phyloP scores from a whole-genome alignment of 768 basidiomycete species.

The Naganishia onofrii region DNA sequence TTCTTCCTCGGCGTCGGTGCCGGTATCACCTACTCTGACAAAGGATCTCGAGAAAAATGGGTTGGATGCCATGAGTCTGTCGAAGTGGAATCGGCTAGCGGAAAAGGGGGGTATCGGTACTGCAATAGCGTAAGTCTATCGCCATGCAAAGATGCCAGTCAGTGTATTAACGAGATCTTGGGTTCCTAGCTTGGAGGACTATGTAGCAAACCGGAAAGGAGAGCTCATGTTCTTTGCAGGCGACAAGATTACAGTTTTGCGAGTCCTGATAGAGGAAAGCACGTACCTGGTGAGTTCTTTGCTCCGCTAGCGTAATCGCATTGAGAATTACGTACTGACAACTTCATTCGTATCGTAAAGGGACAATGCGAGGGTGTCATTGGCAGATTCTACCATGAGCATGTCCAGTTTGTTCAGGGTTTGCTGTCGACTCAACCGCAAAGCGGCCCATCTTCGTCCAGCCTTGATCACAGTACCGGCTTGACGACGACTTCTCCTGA shows the following conservation, averaged over 20 bases:
- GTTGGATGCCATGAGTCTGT: constrained; percentile 25
- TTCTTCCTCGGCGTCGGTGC: background rate
- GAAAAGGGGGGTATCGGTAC: constrained; percentile 29
- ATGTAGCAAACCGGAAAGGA: constrained; percentile 21
- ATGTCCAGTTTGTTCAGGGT: background rate
- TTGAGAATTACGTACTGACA: background rate
- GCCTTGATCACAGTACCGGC: background rate
- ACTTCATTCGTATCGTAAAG: background rate
- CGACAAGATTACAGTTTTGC: constrained; percentile 28
- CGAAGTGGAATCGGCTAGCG: constrained; percentile 29
- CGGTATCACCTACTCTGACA: background rate
- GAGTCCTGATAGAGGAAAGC: constrained; percentile 20
- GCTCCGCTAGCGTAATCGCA: too few relatives aligned
- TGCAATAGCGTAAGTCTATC: constrained; percentile 27
- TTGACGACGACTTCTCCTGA: background rate
- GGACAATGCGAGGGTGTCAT: constrained; percentile 32
- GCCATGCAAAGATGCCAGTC: background rate
- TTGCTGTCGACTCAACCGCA: too few relatives aligned
- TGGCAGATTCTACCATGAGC: constrained; percentile 20
- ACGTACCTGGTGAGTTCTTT: constrained; percentile 23
- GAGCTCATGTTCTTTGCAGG: constrained; percentile 33
- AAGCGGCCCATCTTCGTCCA: background rate
- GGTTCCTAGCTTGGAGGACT: constrained; percentile 2
- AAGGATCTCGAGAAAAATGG: constrained; percentile 1
- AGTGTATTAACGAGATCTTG: background rate